Base-by-base conservation (phyloP, 2,329 filamentous ascomycete genomes). In the Cryphonectria nitschkei region DNA sequence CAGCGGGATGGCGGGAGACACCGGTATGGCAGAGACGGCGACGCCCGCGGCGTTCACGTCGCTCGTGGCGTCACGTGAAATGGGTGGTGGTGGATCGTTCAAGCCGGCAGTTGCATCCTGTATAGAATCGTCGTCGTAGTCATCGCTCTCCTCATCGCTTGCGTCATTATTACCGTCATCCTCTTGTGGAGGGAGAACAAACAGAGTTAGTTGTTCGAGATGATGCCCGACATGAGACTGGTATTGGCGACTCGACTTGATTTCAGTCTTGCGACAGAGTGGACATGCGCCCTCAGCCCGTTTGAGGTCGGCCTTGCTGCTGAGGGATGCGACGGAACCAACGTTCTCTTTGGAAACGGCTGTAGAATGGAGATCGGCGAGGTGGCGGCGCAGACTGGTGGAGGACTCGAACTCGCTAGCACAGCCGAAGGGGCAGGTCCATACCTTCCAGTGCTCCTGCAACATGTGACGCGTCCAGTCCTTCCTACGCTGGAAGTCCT, bases 381-480 rank as follows among this genome's bases (percentile, higher is more conserved):
- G 37, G n/a, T 67, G 65, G 8, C 4, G 13, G 14, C 54, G 54
- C 6, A 67, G 39, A 46, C 3, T 16, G 19, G 50, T 41, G 54
- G 39, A n/a, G 14, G 65, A 61, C 2, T 32, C 16, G 0, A 22
- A 26, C 2, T n/a, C n/a, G 14, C 5, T 26, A 8, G 37, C 39
- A 37, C 65, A 67, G 7, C 65, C 54, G 29, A 61, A 41, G 11
- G 65, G 65, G 13, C 65, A 67, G 7, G 6, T 5, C 65, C 65
- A 67, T 2, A 9, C 19, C 29, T 37, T 61, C 65, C 65, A 67
- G n/a, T 67, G 65, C 34, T 67, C 65, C n/a, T 61, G 37, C 8
- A n/a, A 61, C 54, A 67, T 67, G 32, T 67, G 65, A n/a, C 19
- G 34, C 22, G 39, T 13, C 65, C 65, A 67, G 54, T 61, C 65